Base-by-base conservation (phyloP, 2,329 filamentous ascomycete genomes). In the Microcyclospora pomicola region DNA sequence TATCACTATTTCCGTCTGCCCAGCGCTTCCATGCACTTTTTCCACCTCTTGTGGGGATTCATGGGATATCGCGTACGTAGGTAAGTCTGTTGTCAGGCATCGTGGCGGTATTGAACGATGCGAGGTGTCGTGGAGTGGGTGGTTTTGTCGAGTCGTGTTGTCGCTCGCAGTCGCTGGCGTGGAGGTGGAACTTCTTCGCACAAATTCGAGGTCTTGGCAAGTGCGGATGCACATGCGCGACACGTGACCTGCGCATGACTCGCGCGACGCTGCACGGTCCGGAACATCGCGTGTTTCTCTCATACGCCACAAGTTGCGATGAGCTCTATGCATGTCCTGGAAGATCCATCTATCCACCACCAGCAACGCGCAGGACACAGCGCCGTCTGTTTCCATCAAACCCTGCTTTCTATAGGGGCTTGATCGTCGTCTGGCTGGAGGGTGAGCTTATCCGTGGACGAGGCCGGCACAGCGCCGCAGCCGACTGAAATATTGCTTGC, bases 51-150 rank as follows among this genome's bases (percentile, higher is more conserved):
- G 16, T 11, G 34, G 15, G 24, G 34, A 15, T 24, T n/a, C 19
- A 24, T 7, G 35, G 30, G 40, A 19, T 28, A 28, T 42, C 52
- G 61, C 68, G 54, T 66, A 72, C 69, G 63, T 71, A 73, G 55
- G 68, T 72, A 53, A 73, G 61, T 63, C 70, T 66, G 52, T 63
- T 64, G 58, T 59, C 64, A 50, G 65, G 59, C 70, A 73, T 73
- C 58, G 55, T 66, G 61, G 54, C 59, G 56, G 57, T 56, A 49
- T 59, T 53, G 47, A 43, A 38, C 35, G 41, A 40, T 49, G 43
- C 45, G 41, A 45, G 42, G 42, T 43, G 40, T 51, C 41, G 46
- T 48, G 40, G 46, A 34, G 37, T 31, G 32, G 31, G 41, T 38
- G 42, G 39, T 9, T 32, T 34, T 40, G 42, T 43, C 42, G 41